Percentiles rank a stretch among this genome's conserved stretches.
Evolutionary conservation across 768 basidiomycete species (phyloP).

Genomic region (Tephrocybe sp.): DNA sequence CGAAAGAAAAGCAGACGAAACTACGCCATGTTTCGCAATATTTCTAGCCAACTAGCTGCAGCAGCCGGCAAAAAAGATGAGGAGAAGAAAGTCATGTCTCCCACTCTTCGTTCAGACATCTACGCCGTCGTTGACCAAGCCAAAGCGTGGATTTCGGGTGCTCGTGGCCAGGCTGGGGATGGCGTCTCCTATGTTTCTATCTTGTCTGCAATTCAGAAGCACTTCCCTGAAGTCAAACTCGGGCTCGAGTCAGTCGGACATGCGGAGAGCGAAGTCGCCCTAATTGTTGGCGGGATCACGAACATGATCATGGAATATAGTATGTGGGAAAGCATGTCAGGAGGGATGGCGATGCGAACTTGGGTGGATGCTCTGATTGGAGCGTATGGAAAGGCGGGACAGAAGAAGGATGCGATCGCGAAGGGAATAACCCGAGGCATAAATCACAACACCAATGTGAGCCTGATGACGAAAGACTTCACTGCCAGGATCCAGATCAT

Average conservation of each 20-base stretch:
- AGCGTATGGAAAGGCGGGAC: conserved; percentile 35
- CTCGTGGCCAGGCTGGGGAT: conserved; percentile 50
- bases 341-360: conserved; percentile 55
- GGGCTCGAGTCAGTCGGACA: conserved; percentile 48
- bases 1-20: background rate
- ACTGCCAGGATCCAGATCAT: conserved; percentile 56
- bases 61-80: conserved; percentile 28
- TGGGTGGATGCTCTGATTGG: conserved; percentile 51
- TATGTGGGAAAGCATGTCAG: conserved; percentile 56
- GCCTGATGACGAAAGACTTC: conserved; percentile 54
- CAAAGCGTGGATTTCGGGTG: conserved; percentile 46
- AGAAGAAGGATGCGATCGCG: conserved; percentile 41
- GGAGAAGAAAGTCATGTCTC: conserved; percentile 46
- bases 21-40: conserved; percentile 47
- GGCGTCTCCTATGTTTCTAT: conserved; percentile 50
- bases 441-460: conserved; percentile 48
- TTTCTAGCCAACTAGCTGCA: conserved; percentile 40
- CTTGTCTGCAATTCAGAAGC: conserved; percentile 45
- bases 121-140: conserved; percentile 47
- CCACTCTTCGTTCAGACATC: conserved; percentile 50
- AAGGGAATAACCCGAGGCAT: conserved; percentile 52
- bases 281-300: conserved; percentile 52
- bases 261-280: conserved; percentile 46
- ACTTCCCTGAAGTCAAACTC: conserved; percentile 46
- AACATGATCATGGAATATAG: conserved; percentile 57